Evolutionary conservation across 73 alveolate genomes (phyloP).

Genomic region (Halteria grandinella): DNA sequence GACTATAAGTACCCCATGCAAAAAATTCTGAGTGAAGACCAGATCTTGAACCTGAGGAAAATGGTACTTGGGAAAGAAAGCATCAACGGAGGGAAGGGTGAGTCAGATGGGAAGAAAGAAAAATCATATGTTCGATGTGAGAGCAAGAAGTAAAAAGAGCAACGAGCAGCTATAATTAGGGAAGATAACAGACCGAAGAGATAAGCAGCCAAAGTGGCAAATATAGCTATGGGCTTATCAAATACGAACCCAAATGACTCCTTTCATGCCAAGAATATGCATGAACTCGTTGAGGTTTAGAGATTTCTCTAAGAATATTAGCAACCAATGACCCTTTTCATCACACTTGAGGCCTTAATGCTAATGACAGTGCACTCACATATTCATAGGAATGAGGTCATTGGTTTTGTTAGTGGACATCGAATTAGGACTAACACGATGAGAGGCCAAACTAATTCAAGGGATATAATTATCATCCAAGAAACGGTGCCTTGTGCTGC

Average conservation of each 20-base stretch:
- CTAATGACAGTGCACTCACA: slow-evolving; percentile 50
- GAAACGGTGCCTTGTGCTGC: slow-evolving; percentile 44
- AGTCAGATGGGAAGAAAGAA: not conserved
- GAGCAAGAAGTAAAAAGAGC: not conserved
- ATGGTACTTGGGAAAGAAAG: not conserved
- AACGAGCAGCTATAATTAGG: not conserved
- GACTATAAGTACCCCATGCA: slow-evolving; percentile 11
- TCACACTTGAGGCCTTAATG: slow-evolving; percentile 41
- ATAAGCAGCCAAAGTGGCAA: slow-evolving; percentile 10
- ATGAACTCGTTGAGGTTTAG: slow-evolving; percentile 28
- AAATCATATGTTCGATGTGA: slow-evolving; percentile 3
- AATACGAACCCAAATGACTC: slow-evolving; percentile 12
- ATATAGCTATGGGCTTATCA: not conserved
- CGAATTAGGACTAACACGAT: slow-evolving; percentile 3
- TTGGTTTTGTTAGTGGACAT: slow-evolving; percentile 55
- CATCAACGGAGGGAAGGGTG: not conserved
- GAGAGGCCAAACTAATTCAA: no score
- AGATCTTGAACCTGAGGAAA: slow-evolving; percentile 3
- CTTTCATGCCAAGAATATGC: not conserved
- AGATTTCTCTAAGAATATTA: not conserved
- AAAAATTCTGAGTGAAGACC: slow-evolving; percentile 3
- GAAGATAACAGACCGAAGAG: slow-evolving; percentile 13
- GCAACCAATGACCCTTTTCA: slow-evolving; percentile 48
- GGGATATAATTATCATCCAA: slow-evolving; percentile 31
- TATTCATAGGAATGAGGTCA: slow-evolving; percentile 52